Conservation (phyloP, 177 flowering plant species). For the Vitis hybrid region DNA sequence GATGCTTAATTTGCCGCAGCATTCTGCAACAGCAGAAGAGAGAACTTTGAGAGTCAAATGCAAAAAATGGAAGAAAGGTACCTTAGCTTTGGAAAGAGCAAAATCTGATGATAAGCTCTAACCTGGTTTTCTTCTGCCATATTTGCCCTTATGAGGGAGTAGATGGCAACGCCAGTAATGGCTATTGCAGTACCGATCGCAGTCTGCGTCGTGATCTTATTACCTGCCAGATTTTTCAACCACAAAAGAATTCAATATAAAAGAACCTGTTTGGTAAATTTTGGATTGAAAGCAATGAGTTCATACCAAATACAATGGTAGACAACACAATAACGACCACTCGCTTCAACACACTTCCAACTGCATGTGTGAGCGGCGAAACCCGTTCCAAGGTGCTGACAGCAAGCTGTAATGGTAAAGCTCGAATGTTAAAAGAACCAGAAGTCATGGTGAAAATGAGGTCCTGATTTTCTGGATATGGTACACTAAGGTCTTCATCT, state of each 20-base stretch:
- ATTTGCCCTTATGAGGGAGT: constrained; percentile 72
- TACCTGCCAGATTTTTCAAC: constrained; percentile 44
- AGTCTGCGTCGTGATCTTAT: constrained; percentile 70
- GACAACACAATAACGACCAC: constrained; percentile 77
- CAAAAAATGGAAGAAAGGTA: neutral
- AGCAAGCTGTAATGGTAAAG: constrained; percentile 47
- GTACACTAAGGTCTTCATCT: too few relatives aligned
- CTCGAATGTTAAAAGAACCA: neutral
- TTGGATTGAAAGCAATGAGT: neutral
- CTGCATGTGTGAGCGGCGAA: constrained; percentile 73
- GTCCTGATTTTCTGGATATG: too few relatives aligned
- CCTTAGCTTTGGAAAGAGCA: too few relatives aligned
- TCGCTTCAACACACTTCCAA: constrained; percentile 67
- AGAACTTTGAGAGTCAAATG: neutral
- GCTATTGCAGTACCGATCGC: constrained; percentile 79
- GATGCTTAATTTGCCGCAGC: constrained; percentile 30
- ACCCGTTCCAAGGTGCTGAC: constrained; percentile 71
- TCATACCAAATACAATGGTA: constrained; percentile 60
- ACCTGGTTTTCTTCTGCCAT: constrained; percentile 67
- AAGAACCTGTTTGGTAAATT: too few relatives aligned
- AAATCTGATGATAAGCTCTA: neutral
- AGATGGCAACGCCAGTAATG: constrained; percentile 77
- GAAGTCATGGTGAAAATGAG: too few relatives aligned
- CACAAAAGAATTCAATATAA: neutral
- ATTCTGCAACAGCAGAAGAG: constrained; percentile 29